Evolutionary conservation across 2,329 filamentous ascomycete species (phyloP).

Genomic region (Colletotrichum costaricense): DNA sequence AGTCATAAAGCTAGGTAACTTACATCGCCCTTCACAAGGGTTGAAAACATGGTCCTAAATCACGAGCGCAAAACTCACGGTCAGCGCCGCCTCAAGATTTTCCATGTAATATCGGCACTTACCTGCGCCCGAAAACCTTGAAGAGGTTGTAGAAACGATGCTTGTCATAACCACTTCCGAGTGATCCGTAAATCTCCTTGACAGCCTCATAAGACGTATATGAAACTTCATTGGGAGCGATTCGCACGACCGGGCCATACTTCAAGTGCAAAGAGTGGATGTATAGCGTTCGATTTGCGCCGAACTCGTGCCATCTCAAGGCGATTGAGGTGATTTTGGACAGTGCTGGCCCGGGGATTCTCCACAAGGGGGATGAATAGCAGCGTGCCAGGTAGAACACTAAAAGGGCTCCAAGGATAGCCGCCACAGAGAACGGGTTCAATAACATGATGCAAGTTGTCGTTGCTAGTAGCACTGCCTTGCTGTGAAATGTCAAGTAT

Average conservation of each 20-base stretch:
- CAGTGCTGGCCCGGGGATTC: conserved; percentile 59
- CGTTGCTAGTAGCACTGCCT: neutral
- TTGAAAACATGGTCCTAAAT: conserved; percentile 69
- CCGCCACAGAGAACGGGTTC: conserved; percentile 28
- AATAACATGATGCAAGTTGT: conserved; percentile 33
- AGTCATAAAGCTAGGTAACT: conserved; percentile 37
- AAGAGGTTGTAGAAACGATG: conserved; percentile 73
- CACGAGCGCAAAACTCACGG: neutral
- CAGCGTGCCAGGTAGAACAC: conserved; percentile 36
- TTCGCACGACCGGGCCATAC: conserved; percentile 69
- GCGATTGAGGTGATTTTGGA: conserved; percentile 62
- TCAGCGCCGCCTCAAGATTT: neutral
- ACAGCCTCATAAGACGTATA: conserved; percentile 67
- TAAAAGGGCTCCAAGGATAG: conserved; percentile 1
- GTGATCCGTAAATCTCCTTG: conserved; percentile 72
- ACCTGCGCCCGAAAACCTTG: conserved; percentile 66
- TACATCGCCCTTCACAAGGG: conserved; percentile 63
- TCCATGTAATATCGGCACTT: conserved; percentile 30
- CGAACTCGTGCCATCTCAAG: conserved; percentile 68
- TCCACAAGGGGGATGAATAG: conserved; percentile 50
- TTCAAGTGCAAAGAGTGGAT: conserved; percentile 65
- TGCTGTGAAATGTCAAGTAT: too few relatives aligned
- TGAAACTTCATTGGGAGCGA: conserved; percentile 68
- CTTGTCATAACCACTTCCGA: conserved; percentile 73
- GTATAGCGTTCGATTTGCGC: conserved; percentile 63